Conservation (phyloP, 2,329 filamentous ascomycete species). For the Orbilia oligospora region DNA sequence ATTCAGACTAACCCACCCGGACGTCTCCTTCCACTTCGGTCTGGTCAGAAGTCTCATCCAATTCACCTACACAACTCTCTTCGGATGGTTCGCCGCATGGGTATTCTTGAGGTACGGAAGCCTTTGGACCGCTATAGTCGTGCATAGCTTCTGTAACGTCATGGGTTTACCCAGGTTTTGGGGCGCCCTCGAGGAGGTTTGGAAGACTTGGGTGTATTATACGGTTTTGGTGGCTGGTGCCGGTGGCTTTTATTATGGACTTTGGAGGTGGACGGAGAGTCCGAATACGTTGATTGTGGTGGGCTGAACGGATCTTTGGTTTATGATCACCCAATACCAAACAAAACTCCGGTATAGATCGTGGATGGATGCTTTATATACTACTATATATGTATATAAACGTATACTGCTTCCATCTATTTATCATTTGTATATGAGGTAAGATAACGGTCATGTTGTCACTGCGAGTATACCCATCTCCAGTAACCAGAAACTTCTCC, state of each 20-base stretch:
- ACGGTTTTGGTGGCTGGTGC: constrained; percentile 80
- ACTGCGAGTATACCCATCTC: background rate
- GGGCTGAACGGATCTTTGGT: background rate
- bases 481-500: background rate
- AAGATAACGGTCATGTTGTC: background rate
- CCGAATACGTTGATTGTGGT: constrained; percentile 68
- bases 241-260: constrained; percentile 76
- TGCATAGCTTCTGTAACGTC: constrained; percentile 92
- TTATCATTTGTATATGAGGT: background rate
- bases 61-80: constrained; percentile 89
- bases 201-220: constrained; percentile 86
- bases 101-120: constrained; percentile 88
- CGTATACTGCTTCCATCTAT: too few species aligned
- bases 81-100: constrained; percentile 94
- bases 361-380: too few species aligned
- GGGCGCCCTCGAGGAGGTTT: constrained; percentile 77
- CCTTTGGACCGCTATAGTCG: constrained; percentile 79
- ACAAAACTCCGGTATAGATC: too few species aligned
- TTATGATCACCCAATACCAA: too few species aligned
- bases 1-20: constrained; percentile 85
- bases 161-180: constrained; percentile 90
- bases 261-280: constrained; percentile 82
- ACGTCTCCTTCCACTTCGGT: constrained; percentile 73
- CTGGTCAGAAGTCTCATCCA: constrained; percentile 83
- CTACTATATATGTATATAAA: too few species aligned